Base-by-base conservation (phyloP, 208 protist genomes). In the Leishmania amazonensis region DNA sequence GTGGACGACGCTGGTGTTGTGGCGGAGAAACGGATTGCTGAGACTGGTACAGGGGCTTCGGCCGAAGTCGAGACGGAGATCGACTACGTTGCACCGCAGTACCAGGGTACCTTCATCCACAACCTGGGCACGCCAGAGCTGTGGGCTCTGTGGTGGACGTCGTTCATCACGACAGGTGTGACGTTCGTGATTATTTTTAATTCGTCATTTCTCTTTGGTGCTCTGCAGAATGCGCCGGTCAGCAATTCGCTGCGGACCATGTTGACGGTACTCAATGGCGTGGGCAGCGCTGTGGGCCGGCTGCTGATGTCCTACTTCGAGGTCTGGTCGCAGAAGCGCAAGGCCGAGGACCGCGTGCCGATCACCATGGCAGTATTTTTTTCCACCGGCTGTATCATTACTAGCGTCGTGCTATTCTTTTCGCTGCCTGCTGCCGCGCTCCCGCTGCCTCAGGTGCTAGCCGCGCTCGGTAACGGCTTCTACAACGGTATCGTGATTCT, bases 11-110 rank as follows among this genome's bases (percentile, higher is more conserved):
- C 60, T 17, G 47, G 76, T 54, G 84, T 84, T 68, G 75, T 86
- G 3, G 60, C 72, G 28, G 85, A 91, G 78, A 84, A 83, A 57
- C 87, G 21, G 35, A 15, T 4, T 35, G 49, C 15, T 40, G 53
- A 62, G 13, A 8, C 17, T 3, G 31, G 72, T 54, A 28, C 31
- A 35, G 13, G 5, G 11, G 21, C 72, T 24, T 42, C 28, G 72
- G 72, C 28, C 7, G 53, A 62, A 11, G 7, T 85, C 6, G 83
- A 78, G 45, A 85, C 76, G 35, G 87, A 93, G 21, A 68, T 91
- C 24, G 90, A 94, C 81, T 94, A 88, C 81, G 82, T 93, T 68
- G 88, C 89, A 2, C 91, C 91, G 31, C 88, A 91, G 78, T 95
- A 93, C 75, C 88, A 87, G 74, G 83, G 81, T 65, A 79, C 42